Evolutionary conservation across 192 early-diverging fungal genomes (phyloP).

Genomic region (Coemansia umbellata): DNA sequence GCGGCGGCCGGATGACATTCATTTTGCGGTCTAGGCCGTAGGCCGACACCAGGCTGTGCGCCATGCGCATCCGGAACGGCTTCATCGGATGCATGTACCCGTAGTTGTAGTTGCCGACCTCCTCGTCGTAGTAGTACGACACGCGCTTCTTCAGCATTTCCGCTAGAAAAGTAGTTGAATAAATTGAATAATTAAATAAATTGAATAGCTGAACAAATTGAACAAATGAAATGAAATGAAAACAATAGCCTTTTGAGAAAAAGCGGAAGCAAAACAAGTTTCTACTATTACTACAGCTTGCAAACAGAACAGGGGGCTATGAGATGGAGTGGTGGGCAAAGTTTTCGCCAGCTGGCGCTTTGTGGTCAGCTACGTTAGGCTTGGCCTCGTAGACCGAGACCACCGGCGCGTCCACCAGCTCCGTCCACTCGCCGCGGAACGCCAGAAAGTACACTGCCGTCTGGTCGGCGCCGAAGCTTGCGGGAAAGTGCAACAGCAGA

Average conservation of each 20-base stretch:
- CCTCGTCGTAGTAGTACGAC: constrained; percentile 51
- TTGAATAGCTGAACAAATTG: not conserved
- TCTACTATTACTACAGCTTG: too few species aligned
- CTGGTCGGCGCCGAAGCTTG: constrained; percentile 73
- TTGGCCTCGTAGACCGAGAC: constrained; percentile 71
- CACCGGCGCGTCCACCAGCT: constrained; percentile 65
- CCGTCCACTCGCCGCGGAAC: constrained; percentile 87
- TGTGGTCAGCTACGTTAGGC: constrained; percentile 72
- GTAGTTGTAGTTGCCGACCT: constrained; percentile 85
- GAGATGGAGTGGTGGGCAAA: constrained; percentile 37
- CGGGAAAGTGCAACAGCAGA: constrained; percentile 77
- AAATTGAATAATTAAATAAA: not conserved
- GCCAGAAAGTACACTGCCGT: constrained; percentile 77
- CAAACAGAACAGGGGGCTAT: not conserved
- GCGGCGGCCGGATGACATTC: constrained; percentile 74
- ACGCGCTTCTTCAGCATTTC: constrained; percentile 41
- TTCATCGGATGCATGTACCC: constrained; percentile 98
- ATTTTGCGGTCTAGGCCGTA: constrained; percentile 95
- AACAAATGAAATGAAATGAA: not conserved
- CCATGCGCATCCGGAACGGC: constrained; percentile 92
- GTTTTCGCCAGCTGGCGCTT: constrained; percentile 51
- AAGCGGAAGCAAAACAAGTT: not conserved
- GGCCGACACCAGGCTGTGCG: constrained; percentile 88
- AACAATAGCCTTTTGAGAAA: not conserved
- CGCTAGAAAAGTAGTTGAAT: not conserved